Conservation (phyloP, 1,284 basidiomycete genomes). For the Ceratobasidium sp. region DNA sequence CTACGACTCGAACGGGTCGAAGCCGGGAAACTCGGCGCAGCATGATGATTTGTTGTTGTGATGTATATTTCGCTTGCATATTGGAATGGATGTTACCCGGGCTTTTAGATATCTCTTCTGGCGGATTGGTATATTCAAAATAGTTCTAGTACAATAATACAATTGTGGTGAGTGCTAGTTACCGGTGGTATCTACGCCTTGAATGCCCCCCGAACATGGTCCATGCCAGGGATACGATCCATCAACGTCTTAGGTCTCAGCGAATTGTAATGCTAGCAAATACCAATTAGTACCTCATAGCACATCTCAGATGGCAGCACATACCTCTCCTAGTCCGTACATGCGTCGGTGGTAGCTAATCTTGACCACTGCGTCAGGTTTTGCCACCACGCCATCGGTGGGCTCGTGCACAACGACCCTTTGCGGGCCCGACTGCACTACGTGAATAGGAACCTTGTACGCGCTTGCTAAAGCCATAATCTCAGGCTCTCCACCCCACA, state of each 20-base stretch:
- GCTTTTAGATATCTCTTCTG: neutral
- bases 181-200: slow-evolving; percentile 33
- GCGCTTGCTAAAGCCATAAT: slow-evolving; percentile 89
- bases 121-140: slow-evolving; percentile 36
- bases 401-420: slow-evolving; percentile 87
- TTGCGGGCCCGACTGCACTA: slow-evolving; percentile 88
- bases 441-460: slow-evolving; percentile 91
- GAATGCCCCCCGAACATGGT: slow-evolving; percentile 36
- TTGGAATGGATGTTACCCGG: slow-evolving; percentile 32
- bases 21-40: slow-evolving; percentile 61
- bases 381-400: slow-evolving; percentile 52
- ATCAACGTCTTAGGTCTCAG: slow-evolving; percentile 67
- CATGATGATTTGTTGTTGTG: slow-evolving; percentile 56
- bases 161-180: slow-evolving; percentile 19
- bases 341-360: slow-evolving; percentile 93
- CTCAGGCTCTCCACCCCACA: slow-evolving; percentile 99
- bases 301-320: slow-evolving; percentile 53
- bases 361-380: slow-evolving; percentile 52
- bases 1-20: slow-evolving; percentile 67
- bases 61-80: slow-evolving; percentile 30
- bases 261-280: slow-evolving; percentile 86
- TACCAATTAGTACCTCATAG: slow-evolving; percentile 21
- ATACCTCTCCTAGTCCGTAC: slow-evolving; percentile 94
- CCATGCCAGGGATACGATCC: slow-evolving; percentile 43
- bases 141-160: slow-evolving; percentile 37